These are phyloP conservation scores for Solanum microdontum DNA, from an alignment of 257 asterid species.

Conservation along the genomic window DNA sequence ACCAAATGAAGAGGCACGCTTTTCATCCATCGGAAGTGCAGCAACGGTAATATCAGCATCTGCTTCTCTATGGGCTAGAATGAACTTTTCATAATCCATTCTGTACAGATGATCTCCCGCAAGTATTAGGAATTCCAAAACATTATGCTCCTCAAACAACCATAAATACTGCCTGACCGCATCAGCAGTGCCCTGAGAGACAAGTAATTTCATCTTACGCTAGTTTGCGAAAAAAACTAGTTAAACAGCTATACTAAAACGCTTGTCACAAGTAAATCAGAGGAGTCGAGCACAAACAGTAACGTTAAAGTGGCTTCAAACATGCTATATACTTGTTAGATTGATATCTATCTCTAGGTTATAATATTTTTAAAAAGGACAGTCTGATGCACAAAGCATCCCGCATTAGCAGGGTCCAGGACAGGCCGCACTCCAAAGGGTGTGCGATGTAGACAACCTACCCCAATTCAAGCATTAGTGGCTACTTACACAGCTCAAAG, in stretches of 20 bases:
- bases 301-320: background rate
- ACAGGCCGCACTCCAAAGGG: background rate
- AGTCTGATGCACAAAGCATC: background rate
- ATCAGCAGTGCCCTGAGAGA: constrained; percentile 83
- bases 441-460: background rate
- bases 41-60: constrained; percentile 97
- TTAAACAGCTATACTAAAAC: background rate
- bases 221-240: background rate
- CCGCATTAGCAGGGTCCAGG: background rate
- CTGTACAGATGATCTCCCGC: constrained; percentile 95
- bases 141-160: constrained; percentile 89
- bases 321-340: background rate
- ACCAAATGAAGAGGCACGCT: constrained; percentile 89
- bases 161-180: constrained; percentile 91
- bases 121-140: constrained; percentile 71
- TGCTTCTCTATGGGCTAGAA: constrained; percentile 96
- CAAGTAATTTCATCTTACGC: background rate
- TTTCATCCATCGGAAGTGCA: constrained; percentile 93
- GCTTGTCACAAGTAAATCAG: background rate
- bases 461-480: background rate
- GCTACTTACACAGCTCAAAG: background rate
- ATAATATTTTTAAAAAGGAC: background rate
- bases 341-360: background rate
- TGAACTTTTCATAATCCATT: constrained; percentile 90
- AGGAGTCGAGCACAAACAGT: background rate